Evolutionary conservation across 192 early-diverging fungal species (phyloP).

Genomic region (Entomortierella beljakovae): DNA sequence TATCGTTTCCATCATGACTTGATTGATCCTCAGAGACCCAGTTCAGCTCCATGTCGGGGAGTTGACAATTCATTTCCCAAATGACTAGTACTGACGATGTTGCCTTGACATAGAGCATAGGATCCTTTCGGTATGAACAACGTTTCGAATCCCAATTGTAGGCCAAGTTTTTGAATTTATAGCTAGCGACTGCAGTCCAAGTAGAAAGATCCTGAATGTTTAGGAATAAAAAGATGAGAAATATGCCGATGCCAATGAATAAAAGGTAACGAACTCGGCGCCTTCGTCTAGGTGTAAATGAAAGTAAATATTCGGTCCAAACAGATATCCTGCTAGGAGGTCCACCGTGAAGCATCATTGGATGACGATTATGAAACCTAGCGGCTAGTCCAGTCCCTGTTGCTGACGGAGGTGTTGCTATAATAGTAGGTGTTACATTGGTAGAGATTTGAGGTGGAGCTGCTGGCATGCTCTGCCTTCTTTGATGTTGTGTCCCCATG

Average conservation of each 20-base stretch:
- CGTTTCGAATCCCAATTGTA: constrained; percentile 59
- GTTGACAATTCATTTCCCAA: constrained; percentile 68
- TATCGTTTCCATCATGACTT: background rate
- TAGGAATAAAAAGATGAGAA: constrained; percentile 30
- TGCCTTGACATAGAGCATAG: constrained; percentile 64
- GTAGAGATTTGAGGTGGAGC: constrained; percentile 49
- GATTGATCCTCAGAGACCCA: constrained; percentile 35
- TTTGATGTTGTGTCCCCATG: constrained; percentile 44
- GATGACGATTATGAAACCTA: constrained; percentile 40
- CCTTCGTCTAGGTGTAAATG: constrained; percentile 32
- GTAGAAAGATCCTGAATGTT: constrained; percentile 35
- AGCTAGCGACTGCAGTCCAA: constrained; percentile 26
- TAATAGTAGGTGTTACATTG: constrained; percentile 38
- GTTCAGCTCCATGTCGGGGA: constrained; percentile 56
- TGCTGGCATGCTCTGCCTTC: constrained; percentile 43
- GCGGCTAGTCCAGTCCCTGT: constrained; percentile 38
- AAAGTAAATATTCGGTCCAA: constrained; percentile 18
- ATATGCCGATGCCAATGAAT: constrained; percentile 19
- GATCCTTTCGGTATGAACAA: constrained; percentile 67
- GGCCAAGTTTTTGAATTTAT: constrained; percentile 60
- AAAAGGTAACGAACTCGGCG: constrained; percentile 41
- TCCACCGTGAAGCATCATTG: constrained; percentile 43
- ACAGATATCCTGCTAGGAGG: constrained; percentile 5
- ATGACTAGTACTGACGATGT: constrained; percentile 59
- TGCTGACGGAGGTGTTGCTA: constrained; percentile 52